Evolutionary conservation across 2,329 filamentous ascomycete genomes (phyloP), one percentile per base, ranked within the genome.

Genomic region (Dactylellina parvicollis): DNA sequence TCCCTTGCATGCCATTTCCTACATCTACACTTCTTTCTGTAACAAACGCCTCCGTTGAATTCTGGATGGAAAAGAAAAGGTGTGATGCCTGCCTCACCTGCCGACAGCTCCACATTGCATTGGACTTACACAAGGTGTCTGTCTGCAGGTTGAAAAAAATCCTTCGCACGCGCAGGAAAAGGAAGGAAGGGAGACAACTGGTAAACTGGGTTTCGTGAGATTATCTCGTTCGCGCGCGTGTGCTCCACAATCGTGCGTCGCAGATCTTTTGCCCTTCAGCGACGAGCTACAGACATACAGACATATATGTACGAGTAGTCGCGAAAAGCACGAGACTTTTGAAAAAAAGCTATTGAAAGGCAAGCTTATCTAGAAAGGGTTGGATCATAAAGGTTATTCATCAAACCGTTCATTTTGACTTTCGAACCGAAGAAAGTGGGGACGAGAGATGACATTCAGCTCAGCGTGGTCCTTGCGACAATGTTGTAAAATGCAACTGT

Each of bases 161-260:
- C 47, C 24, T 18, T 50, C 47, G 26, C 26, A 22, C 22, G 26
- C 26, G n/a, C 47, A 49, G 46, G 28, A 46, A 7, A 2, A 5
- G 24, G 44, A 3, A 46, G 40, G 12, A 18, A 22, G 16, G 40
- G 8, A 18, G 12, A 16, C n/a, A 50, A 50, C 24, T 54, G 49
- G 49, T 54, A 36, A 54, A 50, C 57, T 62, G 32, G 30, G 36
- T 30, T 40, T 28, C 20, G 20, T 38, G 20, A 30, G 57, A 50
- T 50, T 52, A 38, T 34, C 22, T 44, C n/a, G 56, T 34, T 16
- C 12, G 56, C 20, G 4, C 12, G 28, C 7, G 12, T 38, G 30
- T 50, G 32, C 67, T 65, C 67, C 67, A 72, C 67, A 64, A 72
- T 60, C 24, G 52, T 72, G 57, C 59, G 67, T 65, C 59, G 67